phyloP scores from a whole-genome alignment of 2,329 filamentous ascomycete species.

The Nigrospora sphaerica region DNA sequence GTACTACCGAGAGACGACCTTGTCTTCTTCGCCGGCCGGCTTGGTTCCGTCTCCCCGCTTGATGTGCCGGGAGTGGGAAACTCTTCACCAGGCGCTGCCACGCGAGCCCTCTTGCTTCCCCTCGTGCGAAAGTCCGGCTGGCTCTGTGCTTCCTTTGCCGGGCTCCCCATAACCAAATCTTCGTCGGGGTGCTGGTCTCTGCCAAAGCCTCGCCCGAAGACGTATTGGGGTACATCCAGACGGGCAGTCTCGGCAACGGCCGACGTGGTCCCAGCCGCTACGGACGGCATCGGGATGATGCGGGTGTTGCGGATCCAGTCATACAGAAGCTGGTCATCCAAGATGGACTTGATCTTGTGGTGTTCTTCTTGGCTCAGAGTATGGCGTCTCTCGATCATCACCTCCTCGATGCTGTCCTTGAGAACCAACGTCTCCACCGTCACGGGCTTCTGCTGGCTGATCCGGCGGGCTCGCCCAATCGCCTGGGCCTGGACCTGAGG shows the following conservation, averaged over 20 bases:
- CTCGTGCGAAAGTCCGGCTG: too few species aligned
- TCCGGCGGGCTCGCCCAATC: slow-evolving; percentile 81
- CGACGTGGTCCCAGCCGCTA: slow-evolving; percentile 12
- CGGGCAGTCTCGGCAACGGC: slow-evolving; percentile 41
- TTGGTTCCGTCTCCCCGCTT: too few species aligned
- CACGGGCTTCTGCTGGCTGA: slow-evolving; percentile 74
- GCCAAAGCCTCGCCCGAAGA: slow-evolving; percentile 46
- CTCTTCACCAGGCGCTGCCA: too few species aligned
- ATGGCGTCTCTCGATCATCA: slow-evolving; percentile 66
- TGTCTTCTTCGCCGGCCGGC: too few species aligned
- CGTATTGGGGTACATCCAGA: slow-evolving; percentile 34
- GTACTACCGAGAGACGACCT: too few species aligned
- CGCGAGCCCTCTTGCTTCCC: too few species aligned
- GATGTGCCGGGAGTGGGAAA: too few species aligned
- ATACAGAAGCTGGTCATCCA: slow-evolving; percentile 51
- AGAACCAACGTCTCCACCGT: slow-evolving; percentile 82
- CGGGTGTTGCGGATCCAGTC: slow-evolving; percentile 50
- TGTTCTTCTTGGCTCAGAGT: slow-evolving; percentile 67
- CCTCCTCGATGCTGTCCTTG: slow-evolving; percentile 74
- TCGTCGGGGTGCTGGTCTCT: slow-evolving; percentile 36
- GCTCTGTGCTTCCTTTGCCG: too few species aligned
- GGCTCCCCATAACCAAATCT: slow-evolving; percentile 24
- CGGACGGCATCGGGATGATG: slow-evolving; percentile 28
- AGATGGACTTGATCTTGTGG: slow-evolving; percentile 44
- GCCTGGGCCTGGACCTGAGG: slow-evolving; percentile 84